Conservation (phyloP, 345 rosid genomes). For the Melaleuca quinquenervia region DNA sequence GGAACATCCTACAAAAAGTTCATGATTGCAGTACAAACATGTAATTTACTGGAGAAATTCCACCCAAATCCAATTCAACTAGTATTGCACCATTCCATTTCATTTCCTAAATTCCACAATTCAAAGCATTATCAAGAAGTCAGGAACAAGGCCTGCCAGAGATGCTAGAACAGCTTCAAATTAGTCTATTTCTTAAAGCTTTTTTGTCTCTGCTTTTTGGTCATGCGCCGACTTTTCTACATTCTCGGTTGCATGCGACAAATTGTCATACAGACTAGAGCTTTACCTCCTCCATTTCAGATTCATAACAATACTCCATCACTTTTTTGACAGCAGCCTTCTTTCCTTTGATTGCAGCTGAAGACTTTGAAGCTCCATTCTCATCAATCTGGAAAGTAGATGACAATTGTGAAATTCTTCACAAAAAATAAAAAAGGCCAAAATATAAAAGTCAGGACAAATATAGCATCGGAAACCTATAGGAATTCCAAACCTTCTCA, state of each 20-base stretch:
- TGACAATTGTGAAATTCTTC: neutral
- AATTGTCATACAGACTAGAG: neutral
- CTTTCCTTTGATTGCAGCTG: conserved; percentile 50
- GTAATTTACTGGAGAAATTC: neutral
- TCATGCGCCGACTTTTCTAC: neutral
- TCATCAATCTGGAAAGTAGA: conserved; percentile 50
- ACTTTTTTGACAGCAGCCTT: conserved; percentile 53
- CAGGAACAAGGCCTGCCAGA: neutral
- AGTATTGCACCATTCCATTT: neutral
- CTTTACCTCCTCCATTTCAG: conserved; percentile 97
- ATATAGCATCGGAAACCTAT: neutral
- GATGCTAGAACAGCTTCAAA: neutral
- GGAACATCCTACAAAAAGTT: neutral
- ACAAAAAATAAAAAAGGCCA: neutral
- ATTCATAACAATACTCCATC: conserved; percentile 92
- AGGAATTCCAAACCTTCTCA: conserved; percentile 51
- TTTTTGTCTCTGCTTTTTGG: neutral
- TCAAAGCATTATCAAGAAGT: neutral
- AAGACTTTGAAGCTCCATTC: conserved; percentile 44
- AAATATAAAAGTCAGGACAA: neutral
- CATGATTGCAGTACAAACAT: neutral
- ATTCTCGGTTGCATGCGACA: neutral
- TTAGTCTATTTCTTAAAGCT: neutral
- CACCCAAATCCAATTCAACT: neutral
- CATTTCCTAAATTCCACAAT: neutral